Base-by-base conservation (phyloP, 345 rosid genomes). In the Syzygium jambos region DNA sequence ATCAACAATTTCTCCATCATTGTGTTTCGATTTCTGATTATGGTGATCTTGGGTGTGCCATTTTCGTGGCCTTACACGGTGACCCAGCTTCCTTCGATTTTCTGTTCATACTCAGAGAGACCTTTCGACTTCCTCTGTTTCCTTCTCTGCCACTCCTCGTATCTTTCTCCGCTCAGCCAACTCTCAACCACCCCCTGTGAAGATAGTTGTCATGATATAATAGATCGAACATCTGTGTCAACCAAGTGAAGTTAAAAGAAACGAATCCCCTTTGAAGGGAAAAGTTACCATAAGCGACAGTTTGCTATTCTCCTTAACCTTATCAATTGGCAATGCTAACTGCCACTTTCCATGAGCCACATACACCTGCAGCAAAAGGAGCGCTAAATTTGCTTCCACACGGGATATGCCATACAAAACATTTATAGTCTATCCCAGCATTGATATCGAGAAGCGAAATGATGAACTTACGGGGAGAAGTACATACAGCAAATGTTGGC, bases 151-250 rank as follows among this genome's bases (percentile, higher is more conserved):
- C 96, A 91, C 89, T 95, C 99, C 87, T 97, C 97, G 29, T 95
- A 97, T 90, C 95, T 93, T 90, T 96, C 98, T 92, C 94, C 95
- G 90, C 98, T 94, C 87, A 95, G 89, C 98, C 96, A 96, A 89
- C 94, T 90, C 93, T 96, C 99, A 14, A 96, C 98, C 12, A 98
- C 94, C 91, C 99, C 95, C 95, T 92, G 89, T 88, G 91, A 87
- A 46, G 29, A 38, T 19, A 77, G 49, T 77, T 43, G 54, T 52
- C 38, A 23, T 78, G 8, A 87, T 52, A 43, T 43, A 43, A 43
- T 43, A 25, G 14, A 80, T 16, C 49, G 27, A 57, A 56, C 65
- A 27, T 15, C 78, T 52, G 25, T 38, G 15, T 51, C 15, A 46
- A 34, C 34, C 46, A 46, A 65, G 46, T 46, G 3, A 9, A 68